Conservation (phyloP, 2,329 filamentous ascomycete species). For the Truncatella angustata region DNA sequence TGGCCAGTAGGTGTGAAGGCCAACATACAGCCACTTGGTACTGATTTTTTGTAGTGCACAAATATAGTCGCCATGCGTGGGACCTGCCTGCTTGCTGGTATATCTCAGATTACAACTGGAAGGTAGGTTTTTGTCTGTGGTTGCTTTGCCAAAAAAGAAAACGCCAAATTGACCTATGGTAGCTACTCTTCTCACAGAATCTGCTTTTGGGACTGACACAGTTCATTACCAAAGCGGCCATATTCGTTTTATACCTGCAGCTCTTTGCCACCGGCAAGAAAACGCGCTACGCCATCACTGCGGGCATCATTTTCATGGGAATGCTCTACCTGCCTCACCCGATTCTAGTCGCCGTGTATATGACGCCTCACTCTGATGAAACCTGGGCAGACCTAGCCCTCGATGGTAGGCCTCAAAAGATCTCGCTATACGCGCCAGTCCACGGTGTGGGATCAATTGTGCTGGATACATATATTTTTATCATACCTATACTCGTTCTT, state of each 20-base stretch:
- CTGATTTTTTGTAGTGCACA: background rate
- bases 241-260: background rate
- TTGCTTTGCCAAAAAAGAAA: too few species aligned
- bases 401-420: background rate
- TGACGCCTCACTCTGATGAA: background rate
- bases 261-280: background rate
- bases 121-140: background rate
- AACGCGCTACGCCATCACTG: background rate
- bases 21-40: background rate
- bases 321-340: background rate
- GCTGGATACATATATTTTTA: background rate
- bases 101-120: background rate
- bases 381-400: background rate
- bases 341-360: background rate
- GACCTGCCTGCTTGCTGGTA: background rate
- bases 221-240: background rate
- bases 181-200: background rate
- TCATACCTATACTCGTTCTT: background rate
- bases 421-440: background rate
- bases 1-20: background rate
- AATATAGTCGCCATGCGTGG: background rate
- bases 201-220: background rate
- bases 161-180: background rate
- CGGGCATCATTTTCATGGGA: background rate
- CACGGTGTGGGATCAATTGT: background rate